Evolutionary conservation across 1,284 basidiomycete genomes (phyloP), one percentile per base, ranked within the genome.

Genomic region (Uromyces viciae-fabae): DNA sequence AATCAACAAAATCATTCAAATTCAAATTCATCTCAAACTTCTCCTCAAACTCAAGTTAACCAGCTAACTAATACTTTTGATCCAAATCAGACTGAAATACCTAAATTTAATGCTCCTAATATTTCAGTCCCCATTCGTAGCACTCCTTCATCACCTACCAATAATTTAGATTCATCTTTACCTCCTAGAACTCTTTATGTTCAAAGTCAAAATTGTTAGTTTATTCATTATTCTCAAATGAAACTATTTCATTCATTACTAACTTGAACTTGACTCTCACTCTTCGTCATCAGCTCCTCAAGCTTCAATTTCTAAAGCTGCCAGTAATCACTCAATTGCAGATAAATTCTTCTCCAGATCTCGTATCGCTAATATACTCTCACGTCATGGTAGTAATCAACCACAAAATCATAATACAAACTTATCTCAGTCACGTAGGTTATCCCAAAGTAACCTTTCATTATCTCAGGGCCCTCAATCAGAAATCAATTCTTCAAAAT

Each of bases 131-230:
- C 76, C n/a, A 71, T 79, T 60, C 76, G 76, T 3, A 56, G 66
- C 28, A 40, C 64, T 28, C 33, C 64, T 28, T 8, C 52, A 28
- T 69, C 38, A n/a, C 43, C 76, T 3, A 22, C 52, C 25, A 56
- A 40, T 25, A 25, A 43, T 14, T 3, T 54, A 1, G n/a, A 60
- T n/a, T 58, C 42, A n/a, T 36, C 52, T 7, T 49, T 73, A 15
- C 78, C 78, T 7, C 58, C 78, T 31, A 54, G 78, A 9, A 58
- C 49, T 8, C 78, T 80, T 9, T 80, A 80, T 49, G 78, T 80
- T 28, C 78, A 80, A 64, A 68, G 17, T 66, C 78, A 52, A 28
- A 25, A 31, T 15, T 80, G 78, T 80, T 1, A 64, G 78, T 79
- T 62, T 15, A 17, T 17, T 64, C 19, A 22, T 31, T 33, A 72